A percentile compares a stretch with the other conserved stretches of the same genome.
phyloP scores from a whole-genome alignment of 1,284 basidiomycete species.

The Malassezia sympodialis region DNA sequence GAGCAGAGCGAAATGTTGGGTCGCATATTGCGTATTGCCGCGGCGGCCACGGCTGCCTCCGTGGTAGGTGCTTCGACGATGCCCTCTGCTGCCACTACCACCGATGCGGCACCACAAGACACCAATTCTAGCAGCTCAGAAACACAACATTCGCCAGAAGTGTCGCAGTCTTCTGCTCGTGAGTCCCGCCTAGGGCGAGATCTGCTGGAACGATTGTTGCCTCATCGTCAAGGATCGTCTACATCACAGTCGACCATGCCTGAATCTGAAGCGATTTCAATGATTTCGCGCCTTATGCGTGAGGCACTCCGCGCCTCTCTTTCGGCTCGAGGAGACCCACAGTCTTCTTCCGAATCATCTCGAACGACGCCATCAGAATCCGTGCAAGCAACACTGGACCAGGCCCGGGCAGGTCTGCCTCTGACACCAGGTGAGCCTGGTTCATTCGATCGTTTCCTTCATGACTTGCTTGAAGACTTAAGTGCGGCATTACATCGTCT shows the following conservation, averaged over 20 bases:
- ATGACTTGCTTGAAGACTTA: slow-evolving; percentile 31
- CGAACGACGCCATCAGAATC: neutral
- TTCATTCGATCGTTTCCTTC: slow-evolving; percentile 34
- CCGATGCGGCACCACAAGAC: neutral
- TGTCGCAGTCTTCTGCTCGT: neutral
- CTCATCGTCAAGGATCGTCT: neutral
- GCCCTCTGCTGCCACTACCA: neutral
- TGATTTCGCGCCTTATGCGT: slow-evolving; percentile 18
- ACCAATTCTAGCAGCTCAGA: neutral
- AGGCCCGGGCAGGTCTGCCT: slow-evolving; percentile 25
- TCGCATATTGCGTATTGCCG: slow-evolving; percentile 37
- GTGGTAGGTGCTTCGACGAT: slow-evolving; percentile 23
- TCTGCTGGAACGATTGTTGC: slow-evolving; percentile 19
- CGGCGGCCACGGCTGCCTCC: slow-evolving; percentile 43
- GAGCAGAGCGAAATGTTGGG: slow-evolving; percentile 45
- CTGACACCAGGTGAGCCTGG: slow-evolving; percentile 28
- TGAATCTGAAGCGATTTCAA: slow-evolving; percentile 12
- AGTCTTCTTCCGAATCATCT: neutral
- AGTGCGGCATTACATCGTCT: slow-evolving; percentile 30
- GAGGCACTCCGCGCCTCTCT: slow-evolving; percentile 13
- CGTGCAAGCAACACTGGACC: slow-evolving; percentile 16
- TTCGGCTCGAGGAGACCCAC: neutral
- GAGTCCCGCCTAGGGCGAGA: slow-evolving; percentile 15
- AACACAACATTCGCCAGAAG: neutral
- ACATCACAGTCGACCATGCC: neutral